A percentile compares a stretch with the other conserved stretches of the same genome.
These are phyloP conservation scores for Heracleum sosnowskyi DNA, from an alignment of 129 eudicot genomes.

Conservation along the genomic window DNA sequence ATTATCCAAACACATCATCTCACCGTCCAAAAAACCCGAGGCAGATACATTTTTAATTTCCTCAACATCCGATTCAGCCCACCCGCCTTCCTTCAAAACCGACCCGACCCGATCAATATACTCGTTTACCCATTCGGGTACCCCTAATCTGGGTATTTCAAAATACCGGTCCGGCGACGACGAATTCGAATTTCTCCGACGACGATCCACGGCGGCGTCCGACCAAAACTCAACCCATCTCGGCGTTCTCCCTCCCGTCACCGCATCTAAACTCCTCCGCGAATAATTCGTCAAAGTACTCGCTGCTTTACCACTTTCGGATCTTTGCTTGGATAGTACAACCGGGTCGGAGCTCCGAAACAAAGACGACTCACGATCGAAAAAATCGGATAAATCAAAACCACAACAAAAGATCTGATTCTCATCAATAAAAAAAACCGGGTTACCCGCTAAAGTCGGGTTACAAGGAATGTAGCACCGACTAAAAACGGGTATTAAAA, in stretches of 20 bases:
- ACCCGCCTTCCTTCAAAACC: slow-evolving; percentile 66
- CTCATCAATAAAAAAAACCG: slow-evolving; percentile 81
- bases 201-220: slow-evolving; percentile 71
- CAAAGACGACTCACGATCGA: slow-evolving; percentile 49
- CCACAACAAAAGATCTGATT: slow-evolving; percentile 82
- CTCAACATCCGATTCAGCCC: slow-evolving; percentile 72
- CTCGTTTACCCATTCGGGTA: slow-evolving; percentile 70
- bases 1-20: slow-evolving; percentile 76
- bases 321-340: slow-evolving; percentile 34
- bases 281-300: slow-evolving; percentile 13
- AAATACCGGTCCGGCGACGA: slow-evolving; percentile 68
- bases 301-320: slow-evolving; percentile 25
- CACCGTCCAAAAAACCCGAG: slow-evolving; percentile 66
- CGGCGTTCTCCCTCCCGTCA: slow-evolving; percentile 49
- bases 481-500: slow-evolving; percentile 70
- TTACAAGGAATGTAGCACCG: slow-evolving; percentile 86
- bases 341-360: slow-evolving; percentile 27
- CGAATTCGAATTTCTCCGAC: slow-evolving; percentile 52
- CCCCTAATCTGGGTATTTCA: slow-evolving; percentile 44
- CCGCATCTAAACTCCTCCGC: slow-evolving; percentile 48
- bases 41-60: slow-evolving; percentile 66
- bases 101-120: slow-evolving; percentile 61
- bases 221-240: slow-evolving; percentile 95
- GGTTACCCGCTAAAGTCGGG: slow-evolving; percentile 88
- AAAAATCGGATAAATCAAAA: slow-evolving; percentile 68